Evolutionary conservation across 148 eudicot species (phyloP).

Genomic region (Limonium bicolor): DNA sequence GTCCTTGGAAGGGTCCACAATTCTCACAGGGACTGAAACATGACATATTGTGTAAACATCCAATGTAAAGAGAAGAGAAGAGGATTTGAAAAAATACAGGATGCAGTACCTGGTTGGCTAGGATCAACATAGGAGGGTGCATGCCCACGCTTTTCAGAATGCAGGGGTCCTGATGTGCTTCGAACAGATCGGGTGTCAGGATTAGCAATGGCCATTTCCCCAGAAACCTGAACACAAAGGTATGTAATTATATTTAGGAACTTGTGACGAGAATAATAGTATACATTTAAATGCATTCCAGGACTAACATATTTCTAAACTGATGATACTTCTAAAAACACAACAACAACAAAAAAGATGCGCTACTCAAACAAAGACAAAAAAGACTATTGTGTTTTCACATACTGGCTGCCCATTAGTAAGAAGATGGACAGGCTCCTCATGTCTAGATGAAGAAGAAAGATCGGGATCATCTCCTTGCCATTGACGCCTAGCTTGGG

Average conservation of each 20-base stretch:
- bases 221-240: slow-evolving; percentile 81
- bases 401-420: slow-evolving; percentile 75
- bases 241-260: too few species aligned
- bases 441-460: slow-evolving; percentile 81
- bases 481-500: slow-evolving; percentile 62
- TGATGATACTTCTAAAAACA: too few species aligned
- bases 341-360: too few species aligned
- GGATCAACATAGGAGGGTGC: slow-evolving; percentile 82
- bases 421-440: slow-evolving; percentile 80
- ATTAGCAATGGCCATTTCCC: slow-evolving; percentile 75
- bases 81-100: neutral
- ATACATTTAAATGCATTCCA: too few species aligned
- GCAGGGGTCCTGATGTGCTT: slow-evolving; percentile 90
- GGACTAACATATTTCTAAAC: too few species aligned
- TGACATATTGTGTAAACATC: slow-evolving; percentile 1
- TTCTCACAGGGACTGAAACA: slow-evolving; percentile 78
- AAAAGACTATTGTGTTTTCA: too few species aligned
- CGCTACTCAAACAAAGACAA: too few species aligned
- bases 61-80: slow-evolving; percentile 1
- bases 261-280: too few species aligned
- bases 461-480: slow-evolving; percentile 66
- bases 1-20: slow-evolving; percentile 94
- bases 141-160: slow-evolving; percentile 65
- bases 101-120: slow-evolving; percentile 60
- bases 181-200: slow-evolving; percentile 76